These are phyloP conservation scores for Parathielavia hyrcaniae DNA, from an alignment of 495 filamentous ascomycete species.

Conservation along the genomic window DNA sequence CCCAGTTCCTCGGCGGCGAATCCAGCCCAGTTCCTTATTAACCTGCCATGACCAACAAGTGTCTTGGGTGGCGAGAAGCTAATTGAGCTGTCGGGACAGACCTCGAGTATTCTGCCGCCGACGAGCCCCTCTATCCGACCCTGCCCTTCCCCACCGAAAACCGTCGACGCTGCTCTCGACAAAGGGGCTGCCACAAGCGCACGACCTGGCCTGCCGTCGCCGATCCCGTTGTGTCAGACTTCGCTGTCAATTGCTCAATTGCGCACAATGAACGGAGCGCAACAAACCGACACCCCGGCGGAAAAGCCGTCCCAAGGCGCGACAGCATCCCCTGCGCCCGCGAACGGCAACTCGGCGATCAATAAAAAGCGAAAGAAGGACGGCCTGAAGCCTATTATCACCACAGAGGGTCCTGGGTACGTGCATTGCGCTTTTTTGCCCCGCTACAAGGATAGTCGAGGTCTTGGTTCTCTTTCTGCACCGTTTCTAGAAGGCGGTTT, in stretches of 20 bases:
- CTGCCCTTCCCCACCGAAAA: conserved; percentile 6
- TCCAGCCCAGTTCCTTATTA: conserved; percentile 15
- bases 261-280: conserved; percentile 33
- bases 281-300: conserved; percentile 25
- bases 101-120: conserved; percentile 11
- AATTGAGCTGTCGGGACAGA: conserved; percentile 12
- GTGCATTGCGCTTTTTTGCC: conserved; percentile 30
- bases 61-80: conserved; percentile 19
- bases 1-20: conserved; percentile 17
- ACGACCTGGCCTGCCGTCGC: conserved; percentile 2
- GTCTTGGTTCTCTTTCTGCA: conserved; percentile 13
- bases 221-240: conserved; percentile 9
- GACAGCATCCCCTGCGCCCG: conserved; percentile 22
- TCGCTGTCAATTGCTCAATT: conserved; percentile 6
- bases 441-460: conserved; percentile 14
- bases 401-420: conserved; percentile 58
- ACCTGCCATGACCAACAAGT: conserved; percentile 17
- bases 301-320: conserved; percentile 25
- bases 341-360: conserved; percentile 34
- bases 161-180: conserved; percentile 7
- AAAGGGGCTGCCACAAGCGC: conserved; percentile 6
- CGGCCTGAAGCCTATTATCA: conserved; percentile 85
- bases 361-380: conserved; percentile 88
- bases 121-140: conserved; percentile 4
- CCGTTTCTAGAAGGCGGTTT: conserved; percentile 27